These are phyloP conservation scores for Kwoniella newhampshirensis DNA, from an alignment of 768 basidiomycete species.

Conservation along the genomic window DNA sequence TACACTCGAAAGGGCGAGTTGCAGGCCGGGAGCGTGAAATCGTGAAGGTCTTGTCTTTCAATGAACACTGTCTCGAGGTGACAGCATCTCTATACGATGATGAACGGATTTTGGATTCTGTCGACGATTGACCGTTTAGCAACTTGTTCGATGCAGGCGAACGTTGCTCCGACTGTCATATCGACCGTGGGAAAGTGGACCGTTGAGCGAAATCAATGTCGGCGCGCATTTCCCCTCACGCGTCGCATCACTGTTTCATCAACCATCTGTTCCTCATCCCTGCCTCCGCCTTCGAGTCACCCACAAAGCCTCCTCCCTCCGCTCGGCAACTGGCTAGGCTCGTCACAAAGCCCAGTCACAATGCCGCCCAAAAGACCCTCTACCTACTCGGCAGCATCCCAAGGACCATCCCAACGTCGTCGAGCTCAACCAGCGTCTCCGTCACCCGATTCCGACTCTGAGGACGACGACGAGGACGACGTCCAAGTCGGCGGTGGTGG, in stretches of 20 bases:
- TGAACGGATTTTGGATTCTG: too few relatives aligned
- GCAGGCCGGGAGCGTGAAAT: too few relatives aligned
- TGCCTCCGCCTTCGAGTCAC: background rate
- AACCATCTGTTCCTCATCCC: background rate
- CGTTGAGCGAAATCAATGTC: too few relatives aligned
- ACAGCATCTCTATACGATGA: too few relatives aligned
- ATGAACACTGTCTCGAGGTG: too few relatives aligned
- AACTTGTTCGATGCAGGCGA: too few relatives aligned
- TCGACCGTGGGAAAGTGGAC: constrained; percentile 20
- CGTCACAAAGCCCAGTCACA: background rate
- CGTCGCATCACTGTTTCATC: background rate
- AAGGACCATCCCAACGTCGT: constrained; percentile 12
- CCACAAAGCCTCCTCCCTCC: too few relatives aligned
- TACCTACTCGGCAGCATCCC: constrained; percentile 8
- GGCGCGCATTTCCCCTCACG: background rate
- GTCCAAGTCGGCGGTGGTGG: constrained; percentile 1
- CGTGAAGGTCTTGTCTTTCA: too few relatives aligned
- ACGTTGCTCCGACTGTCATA: too few relatives aligned
- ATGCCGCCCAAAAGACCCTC: constrained; percentile 14
- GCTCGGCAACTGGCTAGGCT: background rate
- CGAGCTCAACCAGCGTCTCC: constrained; percentile 6
- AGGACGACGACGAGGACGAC: constrained; percentile 14
- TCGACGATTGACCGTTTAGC: too few relatives aligned
- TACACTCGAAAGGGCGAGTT: background rate
- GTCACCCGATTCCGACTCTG: constrained; percentile 2